Percentiles rank a stretch among this genome's conserved stretches.
phyloP scores from a whole-genome alignment of 805 yeast species.

The Candida michaelii region DNA sequence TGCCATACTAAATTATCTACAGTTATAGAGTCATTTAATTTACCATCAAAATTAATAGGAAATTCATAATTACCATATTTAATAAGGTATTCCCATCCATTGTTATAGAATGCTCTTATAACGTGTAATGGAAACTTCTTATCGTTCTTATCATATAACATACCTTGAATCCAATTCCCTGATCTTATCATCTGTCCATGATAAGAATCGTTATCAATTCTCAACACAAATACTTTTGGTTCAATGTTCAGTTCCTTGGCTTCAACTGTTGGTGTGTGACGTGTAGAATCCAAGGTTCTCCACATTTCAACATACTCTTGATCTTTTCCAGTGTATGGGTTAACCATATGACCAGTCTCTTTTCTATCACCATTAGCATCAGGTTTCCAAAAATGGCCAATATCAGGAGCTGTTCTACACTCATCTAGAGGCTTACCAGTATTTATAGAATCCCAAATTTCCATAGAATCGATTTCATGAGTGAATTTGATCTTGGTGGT shows the following conservation, averaged over 20 bases:
- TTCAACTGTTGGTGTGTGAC: constrained; percentile 26
- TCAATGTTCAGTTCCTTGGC: constrained; percentile 22
- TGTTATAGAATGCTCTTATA: constrained; percentile 21
- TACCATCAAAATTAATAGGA: constrained; percentile 23
- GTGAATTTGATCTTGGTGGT: constrained; percentile 38
- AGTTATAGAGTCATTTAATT: constrained; percentile 10
- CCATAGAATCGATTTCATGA: constrained; percentile 44
- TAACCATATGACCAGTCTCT: constrained; percentile 52
- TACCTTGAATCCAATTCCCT: constrained; percentile 55
- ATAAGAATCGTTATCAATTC: constrained; percentile 20
- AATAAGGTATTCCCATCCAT: constrained; percentile 25
- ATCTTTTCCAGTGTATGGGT: constrained; percentile 41
- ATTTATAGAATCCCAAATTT: constrained; percentile 26
- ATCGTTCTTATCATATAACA: constrained; percentile 31
- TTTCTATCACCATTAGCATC: constrained; percentile 42
- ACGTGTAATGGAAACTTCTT: constrained; percentile 26
- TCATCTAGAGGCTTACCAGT: constrained; percentile 31
- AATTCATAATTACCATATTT: constrained; percentile 27
- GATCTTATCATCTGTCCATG: constrained; percentile 47
- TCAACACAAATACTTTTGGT: constrained; percentile 21
- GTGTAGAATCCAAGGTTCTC: constrained; percentile 47
- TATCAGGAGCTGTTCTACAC: constrained; percentile 36
- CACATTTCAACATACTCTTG: constrained; percentile 55
- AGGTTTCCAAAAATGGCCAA: constrained; percentile 45
- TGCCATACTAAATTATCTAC: constrained; percentile 19